These are phyloP conservation scores for Microthyrium microscopicum DNA, from an alignment of 2,329 filamentous ascomycete species.

Conservation along the genomic window DNA sequence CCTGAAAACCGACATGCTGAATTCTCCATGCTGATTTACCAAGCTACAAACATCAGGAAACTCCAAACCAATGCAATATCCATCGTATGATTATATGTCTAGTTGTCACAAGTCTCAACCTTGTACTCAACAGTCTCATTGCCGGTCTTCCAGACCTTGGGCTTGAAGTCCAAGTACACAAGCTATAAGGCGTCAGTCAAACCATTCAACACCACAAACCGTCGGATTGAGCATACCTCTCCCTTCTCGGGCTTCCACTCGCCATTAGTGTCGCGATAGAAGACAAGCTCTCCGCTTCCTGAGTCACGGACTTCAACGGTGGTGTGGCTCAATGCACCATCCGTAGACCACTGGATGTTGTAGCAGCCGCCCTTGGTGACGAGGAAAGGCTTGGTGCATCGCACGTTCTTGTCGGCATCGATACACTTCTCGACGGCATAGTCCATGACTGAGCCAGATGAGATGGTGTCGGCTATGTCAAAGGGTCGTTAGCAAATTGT, in stretches of 20 bases:
- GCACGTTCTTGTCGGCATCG: slow-evolving; percentile 22
- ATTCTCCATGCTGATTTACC: no score
- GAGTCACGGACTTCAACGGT: slow-evolving; percentile 24
- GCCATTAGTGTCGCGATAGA: slow-evolving; percentile 29
- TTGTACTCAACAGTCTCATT: slow-evolving; percentile 29
- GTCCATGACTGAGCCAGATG: slow-evolving; percentile 9
- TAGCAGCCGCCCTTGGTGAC: slow-evolving; percentile 25
- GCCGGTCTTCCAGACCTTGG: slow-evolving; percentile 27
- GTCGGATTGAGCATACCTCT: slow-evolving; percentile 9
- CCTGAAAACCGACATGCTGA: no score
- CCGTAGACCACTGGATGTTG: slow-evolving; percentile 25
- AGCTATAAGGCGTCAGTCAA: slow-evolving; percentile 11
- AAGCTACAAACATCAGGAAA: no score
- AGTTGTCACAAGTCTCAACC: slow-evolving; percentile 23
- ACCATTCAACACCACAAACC: background rate
- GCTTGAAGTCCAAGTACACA: slow-evolving; percentile 28
- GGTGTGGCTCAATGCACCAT: slow-evolving; percentile 24
- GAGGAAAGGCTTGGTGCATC: slow-evolving; percentile 26
- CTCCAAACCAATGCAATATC: no score
- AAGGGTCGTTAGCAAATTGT: no score
- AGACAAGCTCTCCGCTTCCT: slow-evolving; percentile 25
- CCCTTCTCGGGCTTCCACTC: slow-evolving; percentile 29
- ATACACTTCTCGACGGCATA: slow-evolving; percentile 18
- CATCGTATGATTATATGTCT: no score
- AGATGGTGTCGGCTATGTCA: slow-evolving; percentile 1